Base-by-base conservation (phyloP, 2,329 filamentous ascomycete species). In the Madurella mycetomatis region DNA sequence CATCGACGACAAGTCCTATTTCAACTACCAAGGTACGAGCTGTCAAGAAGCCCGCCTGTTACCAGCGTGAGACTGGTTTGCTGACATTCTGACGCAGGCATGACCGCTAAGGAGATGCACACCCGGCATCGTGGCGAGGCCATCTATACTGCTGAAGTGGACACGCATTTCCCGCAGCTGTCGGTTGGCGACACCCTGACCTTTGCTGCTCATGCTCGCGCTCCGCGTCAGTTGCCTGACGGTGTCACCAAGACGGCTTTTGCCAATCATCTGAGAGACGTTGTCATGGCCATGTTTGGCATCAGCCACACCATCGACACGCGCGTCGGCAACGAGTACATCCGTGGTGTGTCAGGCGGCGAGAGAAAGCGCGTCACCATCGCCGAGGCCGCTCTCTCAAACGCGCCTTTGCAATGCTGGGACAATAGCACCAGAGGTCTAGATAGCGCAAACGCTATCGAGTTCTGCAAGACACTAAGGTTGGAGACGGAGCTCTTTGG, bases 141-240 rank as follows among this genome's bases (percentile, higher is more conserved):
- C 58, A 92, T 94, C 68, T 94, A 94, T 72, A 92, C 88, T 0
- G 88, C 88, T 55, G 89, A 94, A 69, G 85, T 89, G 37, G 90
- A 95, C 67, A 85, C 88, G 4, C 88, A 92, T 70, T 92, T 92
- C 65, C 87, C 88, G 12, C 81, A 85, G 72, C 72, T 94, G 63
- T 85, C 82, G 1, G 88, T 92, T 42, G 87, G 87, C 49, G 86
- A 92, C 64, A 94, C 89, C 1, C 77, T 92, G 45, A 85, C 83
- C 51, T 92, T 92, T 58, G 88, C 88, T 16, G 87, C 88, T 4
- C 76, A 82, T 16, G 86, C 88, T 5, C 79, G 86, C 53, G 81
- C 85, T 47, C 85, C 86, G 2, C 79, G 81, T 41, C 64, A 79
- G 32, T 76, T 85, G 2, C 85, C 85, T 4, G 73, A 77, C 8